Evolutionary conservation across 345 rosid genomes (phyloP).

Genomic region (Eucalyptus marginata): DNA sequence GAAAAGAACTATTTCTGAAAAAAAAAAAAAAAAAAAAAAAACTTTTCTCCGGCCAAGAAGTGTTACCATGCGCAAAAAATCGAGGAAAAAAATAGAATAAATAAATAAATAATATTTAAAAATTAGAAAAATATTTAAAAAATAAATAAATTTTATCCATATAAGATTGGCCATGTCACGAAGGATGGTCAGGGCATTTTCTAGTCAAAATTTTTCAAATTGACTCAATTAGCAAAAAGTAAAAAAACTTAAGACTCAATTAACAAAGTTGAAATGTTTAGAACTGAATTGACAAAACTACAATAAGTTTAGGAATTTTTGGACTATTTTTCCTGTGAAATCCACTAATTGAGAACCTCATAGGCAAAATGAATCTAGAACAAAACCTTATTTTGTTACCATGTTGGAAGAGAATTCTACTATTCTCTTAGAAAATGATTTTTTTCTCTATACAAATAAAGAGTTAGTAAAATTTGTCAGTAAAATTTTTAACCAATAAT

Average conservation of each 20-base stretch:
- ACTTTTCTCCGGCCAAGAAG: rapidly evolving
- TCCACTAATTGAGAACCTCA: neutral
- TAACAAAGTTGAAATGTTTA: no score
- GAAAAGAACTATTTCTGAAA: no score
- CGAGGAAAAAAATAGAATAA: rapidly evolving
- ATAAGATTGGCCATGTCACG: rapidly evolving
- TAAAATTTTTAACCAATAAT: neutral
- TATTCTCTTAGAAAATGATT: neutral
- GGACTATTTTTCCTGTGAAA: neutral
- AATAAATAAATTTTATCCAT: no score
- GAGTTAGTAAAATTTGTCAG: neutral
- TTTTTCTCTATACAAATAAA: neutral
- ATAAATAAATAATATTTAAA: no score
- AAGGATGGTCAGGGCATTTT: rapidly evolving
- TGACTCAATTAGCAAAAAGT: no score
- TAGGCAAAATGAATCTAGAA: neutral
- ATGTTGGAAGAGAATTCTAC: neutral
- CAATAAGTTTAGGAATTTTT: no score
- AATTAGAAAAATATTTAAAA: no score
- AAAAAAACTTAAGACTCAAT: no score
- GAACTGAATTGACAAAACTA: no score
- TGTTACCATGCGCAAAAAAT: no score
- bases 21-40: no score
- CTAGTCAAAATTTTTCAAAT: rapidly evolving
- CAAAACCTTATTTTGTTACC: neutral